These are phyloP conservation scores for Phytophthora pisi DNA, from an alignment of 352 stramenopile genomes.

Conservation along the genomic window DNA sequence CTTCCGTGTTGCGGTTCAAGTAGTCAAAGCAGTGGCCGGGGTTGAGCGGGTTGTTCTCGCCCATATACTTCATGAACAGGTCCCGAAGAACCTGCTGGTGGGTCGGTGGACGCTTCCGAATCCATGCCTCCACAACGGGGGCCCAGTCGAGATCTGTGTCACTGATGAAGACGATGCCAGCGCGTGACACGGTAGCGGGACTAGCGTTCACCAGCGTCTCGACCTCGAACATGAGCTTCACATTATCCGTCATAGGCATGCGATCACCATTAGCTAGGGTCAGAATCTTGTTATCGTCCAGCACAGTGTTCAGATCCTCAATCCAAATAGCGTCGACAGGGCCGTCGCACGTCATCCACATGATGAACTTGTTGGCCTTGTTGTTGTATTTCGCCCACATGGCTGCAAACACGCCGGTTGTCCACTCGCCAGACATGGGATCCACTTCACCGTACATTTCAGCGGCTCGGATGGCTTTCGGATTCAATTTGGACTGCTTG, in stretches of 20 bases:
- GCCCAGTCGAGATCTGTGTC: conserved; percentile 98
- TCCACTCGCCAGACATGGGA: conserved; percentile 97
- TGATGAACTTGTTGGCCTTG: conserved; percentile 98
- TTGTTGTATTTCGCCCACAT: conserved; percentile 99
- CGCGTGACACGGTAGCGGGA: conserved; percentile 96
- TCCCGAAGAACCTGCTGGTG: conserved; percentile 91
- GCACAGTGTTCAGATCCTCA: conserved; percentile 97
- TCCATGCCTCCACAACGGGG: conserved; percentile 96
- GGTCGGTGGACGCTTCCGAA: conserved; percentile 88
- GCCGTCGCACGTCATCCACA: conserved; percentile 98
- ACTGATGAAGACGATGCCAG: conserved; percentile 98
- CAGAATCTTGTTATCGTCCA: conserved; percentile 98
- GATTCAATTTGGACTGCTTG: conserved; percentile 97
- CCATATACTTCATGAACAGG: conserved; percentile 97
- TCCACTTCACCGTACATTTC: conserved; percentile 99
- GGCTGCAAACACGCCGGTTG: conserved; percentile 96
- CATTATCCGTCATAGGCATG: conserved; percentile 98
- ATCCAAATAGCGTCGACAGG: conserved; percentile 99
- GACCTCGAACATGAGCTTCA: conserved; percentile 98
- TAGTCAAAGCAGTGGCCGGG: conserved; percentile 97
- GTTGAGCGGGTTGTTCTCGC: conserved; percentile 93
- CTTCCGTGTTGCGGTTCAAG: conserved; percentile 92
- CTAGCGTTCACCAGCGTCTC: conserved; percentile 97
- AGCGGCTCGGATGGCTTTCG: conserved; percentile 96
- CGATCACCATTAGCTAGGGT: conserved; percentile 97